These are phyloP conservation scores for Sesbania bispinosa DNA, from an alignment of 306 rosid species.

Conservation along the genomic window DNA sequence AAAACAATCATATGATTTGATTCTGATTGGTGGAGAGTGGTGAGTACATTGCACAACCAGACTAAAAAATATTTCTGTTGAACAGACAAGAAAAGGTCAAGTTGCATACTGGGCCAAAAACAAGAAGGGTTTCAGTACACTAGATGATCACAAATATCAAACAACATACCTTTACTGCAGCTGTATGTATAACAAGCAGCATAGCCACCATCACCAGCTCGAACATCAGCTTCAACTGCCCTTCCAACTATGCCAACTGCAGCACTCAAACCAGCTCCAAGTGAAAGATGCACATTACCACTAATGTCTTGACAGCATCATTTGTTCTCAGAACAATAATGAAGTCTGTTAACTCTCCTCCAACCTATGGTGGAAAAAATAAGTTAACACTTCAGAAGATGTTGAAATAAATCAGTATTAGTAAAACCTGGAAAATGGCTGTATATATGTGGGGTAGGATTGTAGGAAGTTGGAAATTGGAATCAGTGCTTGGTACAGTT, in stretches of 20 bases:
- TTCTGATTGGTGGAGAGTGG: too few species aligned
- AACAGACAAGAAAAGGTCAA: not conserved
- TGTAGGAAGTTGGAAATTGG: not conserved
- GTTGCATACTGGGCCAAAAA: not conserved
- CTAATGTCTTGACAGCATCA: conserved; percentile 81
- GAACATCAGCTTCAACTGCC: conserved; percentile 84
- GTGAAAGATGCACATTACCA: conserved; percentile 68
- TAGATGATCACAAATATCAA: conserved; percentile 3
- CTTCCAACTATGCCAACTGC: conserved; percentile 88
- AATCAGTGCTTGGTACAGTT: conserved; percentile 16
- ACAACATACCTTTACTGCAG: conserved; percentile 79
- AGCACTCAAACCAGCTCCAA: conserved; percentile 97
- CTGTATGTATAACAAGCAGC: conserved; percentile 94
- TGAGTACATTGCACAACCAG: too few species aligned
- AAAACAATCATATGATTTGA: too few species aligned
- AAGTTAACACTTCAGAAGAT: conserved; percentile 14
- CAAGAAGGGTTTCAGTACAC: not conserved
- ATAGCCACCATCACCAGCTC: conserved; percentile 97
- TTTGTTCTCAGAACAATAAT: conserved; percentile 80
- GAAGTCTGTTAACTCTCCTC: conserved; percentile 94
- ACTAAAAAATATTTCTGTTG: not conserved
- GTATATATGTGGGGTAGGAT: not conserved
- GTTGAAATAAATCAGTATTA: not conserved
- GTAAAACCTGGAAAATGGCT: conserved; percentile 1
- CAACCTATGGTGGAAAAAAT: conserved; percentile 50